phyloP scores from a whole-genome alignment of 148 eudicot genomes.

The Agrostemma githago region DNA sequence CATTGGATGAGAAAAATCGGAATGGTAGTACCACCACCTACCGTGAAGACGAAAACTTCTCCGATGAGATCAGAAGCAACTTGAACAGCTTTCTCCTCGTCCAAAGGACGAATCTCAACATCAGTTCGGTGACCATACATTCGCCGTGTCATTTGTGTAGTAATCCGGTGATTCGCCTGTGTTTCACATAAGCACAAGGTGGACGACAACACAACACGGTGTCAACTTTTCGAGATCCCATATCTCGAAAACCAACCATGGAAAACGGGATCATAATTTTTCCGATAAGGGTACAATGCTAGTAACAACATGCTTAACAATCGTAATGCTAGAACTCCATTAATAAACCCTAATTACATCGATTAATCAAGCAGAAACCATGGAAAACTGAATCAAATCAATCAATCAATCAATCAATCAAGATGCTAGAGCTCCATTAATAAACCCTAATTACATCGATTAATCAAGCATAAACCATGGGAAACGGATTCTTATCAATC shows the following conservation, averaged over 20 bases:
- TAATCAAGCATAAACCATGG: not conserved
- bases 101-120: slow-evolving; percentile 79
- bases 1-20: not conserved
- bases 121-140: slow-evolving; percentile 80
- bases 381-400: too few species aligned
- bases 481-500: too few species aligned
- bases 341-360: not conserved
- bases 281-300: too few species aligned
- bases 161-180: slow-evolving; percentile 81
- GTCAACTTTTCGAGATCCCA: not conserved
- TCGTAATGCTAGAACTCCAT: not conserved
- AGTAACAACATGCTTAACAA: too few species aligned
- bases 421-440: not conserved
- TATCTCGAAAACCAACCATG: not conserved
- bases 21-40: too few species aligned
- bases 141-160: slow-evolving; percentile 73
- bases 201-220: not conserved
- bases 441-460: not conserved
- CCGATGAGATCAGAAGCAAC: slow-evolving; percentile 92
- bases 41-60: slow-evolving; percentile 78
- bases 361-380: not conserved
- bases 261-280: too few species aligned
- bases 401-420: too few species aligned
- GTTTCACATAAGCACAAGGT: slow-evolving; percentile 14
- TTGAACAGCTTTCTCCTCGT: slow-evolving; percentile 90